Evolutionary conservation across 2,329 filamentous ascomycete genomes (phyloP).

Genomic region (Hirsutella thompsonii): DNA sequence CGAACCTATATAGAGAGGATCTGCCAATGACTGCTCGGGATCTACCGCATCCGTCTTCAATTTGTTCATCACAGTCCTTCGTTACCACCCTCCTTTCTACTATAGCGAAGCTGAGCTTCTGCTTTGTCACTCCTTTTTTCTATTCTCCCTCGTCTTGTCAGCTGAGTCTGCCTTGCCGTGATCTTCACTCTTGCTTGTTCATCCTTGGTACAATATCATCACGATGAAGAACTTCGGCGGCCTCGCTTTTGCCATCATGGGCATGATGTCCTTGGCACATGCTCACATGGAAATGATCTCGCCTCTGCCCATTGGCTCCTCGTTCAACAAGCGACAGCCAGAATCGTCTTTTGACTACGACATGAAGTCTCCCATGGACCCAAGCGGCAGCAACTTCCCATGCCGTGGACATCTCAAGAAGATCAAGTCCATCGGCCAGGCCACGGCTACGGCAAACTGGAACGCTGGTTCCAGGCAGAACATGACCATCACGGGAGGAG

Average conservation of each 20-base stretch:
- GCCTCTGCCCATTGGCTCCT: constrained; percentile 39
- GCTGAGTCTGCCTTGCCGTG: too few relatives aligned
- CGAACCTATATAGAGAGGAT: background rate
- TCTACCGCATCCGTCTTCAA: too few relatives aligned
- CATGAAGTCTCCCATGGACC: constrained; percentile 54
- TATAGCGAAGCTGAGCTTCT: too few relatives aligned
- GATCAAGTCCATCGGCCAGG: constrained; percentile 30
- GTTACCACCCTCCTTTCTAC: too few relatives aligned
- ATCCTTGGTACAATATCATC: background rate
- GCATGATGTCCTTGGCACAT: constrained; percentile 11
- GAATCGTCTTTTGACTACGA: constrained; percentile 49
- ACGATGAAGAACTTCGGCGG: constrained; percentile 27
- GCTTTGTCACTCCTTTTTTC: too few relatives aligned
- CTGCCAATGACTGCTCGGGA: too few relatives aligned
- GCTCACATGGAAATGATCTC: constrained; percentile 45
- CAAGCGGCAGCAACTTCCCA: constrained; percentile 53
- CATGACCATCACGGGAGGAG: constrained; percentile 50
- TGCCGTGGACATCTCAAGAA: constrained; percentile 55
- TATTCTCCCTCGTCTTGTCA: too few relatives aligned
- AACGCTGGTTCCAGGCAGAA: constrained; percentile 47
- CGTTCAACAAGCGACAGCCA: constrained; percentile 31
- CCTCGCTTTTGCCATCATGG: too few relatives aligned
- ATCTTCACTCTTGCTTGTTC: too few relatives aligned
- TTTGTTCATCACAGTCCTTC: too few relatives aligned
- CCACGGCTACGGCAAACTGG: constrained; percentile 46